Evolutionary conservation across 768 basidiomycete genomes (phyloP), one percentile per base, ranked within the genome.

Genomic region (Tricholoma furcatifolium): DNA sequence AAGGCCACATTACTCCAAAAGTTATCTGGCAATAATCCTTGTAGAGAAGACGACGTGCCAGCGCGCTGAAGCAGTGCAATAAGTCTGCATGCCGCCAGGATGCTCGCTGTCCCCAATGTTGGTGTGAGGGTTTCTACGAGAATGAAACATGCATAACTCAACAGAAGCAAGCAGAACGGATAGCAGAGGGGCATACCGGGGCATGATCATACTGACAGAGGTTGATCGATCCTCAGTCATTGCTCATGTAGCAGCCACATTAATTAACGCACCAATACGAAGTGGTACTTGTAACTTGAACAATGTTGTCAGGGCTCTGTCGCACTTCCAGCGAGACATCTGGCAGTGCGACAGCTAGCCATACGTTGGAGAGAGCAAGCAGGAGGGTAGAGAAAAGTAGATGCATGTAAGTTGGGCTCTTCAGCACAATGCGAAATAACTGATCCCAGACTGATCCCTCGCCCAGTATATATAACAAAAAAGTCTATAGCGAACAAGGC

Each of bases 1-100:
- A 76, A 77, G 24, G 62, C 74, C 23, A 82, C 75, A 40, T 77
- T 72, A 43, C 69, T 72, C 81, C 81, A 83, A 58, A 82, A 82
- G 43, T 73, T 63, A 11, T 56, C 53, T 0, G 79, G 71, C 1
- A 82, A 64, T 50, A 70, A 64, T 17, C 82, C 81, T 58, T 82
- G 81, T 8, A 58, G 53, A 14, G 67, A 35, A 0, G 75, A 73
- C 58, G 66, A 72, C 9, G 1, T 30, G 30, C n/a, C n/a, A n/a
- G n/a, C 67, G 66, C 0, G 73, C 80, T 0, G 65, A 62, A 1
- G 76, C 62, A 1, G 81, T 77, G 57, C 82, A 83, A 60, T 81
- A 83, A 0, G 75, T 76, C 56, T 76, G 75, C 66, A 74, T 81
- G 3, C 81, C 80, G 15, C 80, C 80, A 0, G 80, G 76, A 53